Conservation (phyloP, 2,329 filamentous ascomycete genomes). For the Geoglossum cookeanum region DNA sequence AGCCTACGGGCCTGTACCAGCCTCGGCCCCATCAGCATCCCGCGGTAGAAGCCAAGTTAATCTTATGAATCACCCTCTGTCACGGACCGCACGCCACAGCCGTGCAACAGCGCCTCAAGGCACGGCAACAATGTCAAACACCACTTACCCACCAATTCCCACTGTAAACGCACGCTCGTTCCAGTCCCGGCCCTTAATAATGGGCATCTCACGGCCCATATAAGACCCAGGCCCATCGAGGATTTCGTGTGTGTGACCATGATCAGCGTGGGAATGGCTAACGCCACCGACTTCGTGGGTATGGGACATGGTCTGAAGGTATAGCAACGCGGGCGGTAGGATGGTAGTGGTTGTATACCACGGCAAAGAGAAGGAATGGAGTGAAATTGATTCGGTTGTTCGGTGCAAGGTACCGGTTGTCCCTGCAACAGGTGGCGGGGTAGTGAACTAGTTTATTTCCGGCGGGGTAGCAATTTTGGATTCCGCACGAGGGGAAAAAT, state of each 20-base stretch:
- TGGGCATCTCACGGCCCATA: slow-evolving; percentile 77
- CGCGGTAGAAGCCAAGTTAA: not conserved
- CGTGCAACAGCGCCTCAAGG: not conserved
- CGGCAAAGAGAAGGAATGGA: not conserved
- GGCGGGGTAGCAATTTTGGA: not conserved
- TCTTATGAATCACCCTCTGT: not conserved
- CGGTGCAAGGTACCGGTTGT: slow-evolving; percentile 3
- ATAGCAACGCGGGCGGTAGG: not conserved
- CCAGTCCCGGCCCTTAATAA: slow-evolving; percentile 77
- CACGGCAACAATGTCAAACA: not conserved
- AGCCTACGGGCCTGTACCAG: slow-evolving; percentile 61
- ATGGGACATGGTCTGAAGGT: slow-evolving; percentile 14
- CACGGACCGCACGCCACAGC: not conserved
- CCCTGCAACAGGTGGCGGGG: not conserved
- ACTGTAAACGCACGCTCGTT: slow-evolving; percentile 79
- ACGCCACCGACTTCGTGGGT: slow-evolving; percentile 38
- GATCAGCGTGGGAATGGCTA: slow-evolving; percentile 42
- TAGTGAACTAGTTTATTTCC: not conserved
- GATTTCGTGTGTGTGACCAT: slow-evolving; percentile 92
- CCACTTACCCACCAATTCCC: slow-evolving; percentile 80
- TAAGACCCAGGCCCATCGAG: slow-evolving; percentile 86
- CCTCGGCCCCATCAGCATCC: not conserved
- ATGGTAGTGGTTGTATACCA: no score
- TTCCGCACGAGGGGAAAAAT: no score
- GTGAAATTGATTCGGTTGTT: not conserved